These are phyloP conservation scores for Aspergillus spinulosporus DNA, from an alignment of 2,329 filamentous ascomycete species.

Conservation along the genomic window DNA sequence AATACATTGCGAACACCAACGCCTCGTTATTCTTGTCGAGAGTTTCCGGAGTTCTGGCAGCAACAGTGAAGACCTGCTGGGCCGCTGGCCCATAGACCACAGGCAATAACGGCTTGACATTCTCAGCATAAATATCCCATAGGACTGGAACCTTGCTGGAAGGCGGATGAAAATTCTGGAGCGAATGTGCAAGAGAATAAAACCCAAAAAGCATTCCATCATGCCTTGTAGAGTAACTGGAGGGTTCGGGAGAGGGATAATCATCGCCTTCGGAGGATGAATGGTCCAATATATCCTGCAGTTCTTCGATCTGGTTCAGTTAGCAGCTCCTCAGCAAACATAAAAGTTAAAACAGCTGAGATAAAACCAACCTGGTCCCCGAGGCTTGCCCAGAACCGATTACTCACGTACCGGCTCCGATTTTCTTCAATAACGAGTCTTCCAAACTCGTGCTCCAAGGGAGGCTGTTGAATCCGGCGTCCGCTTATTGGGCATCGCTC, in stretches of 20 bases:
- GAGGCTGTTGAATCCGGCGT: conserved; percentile 19
- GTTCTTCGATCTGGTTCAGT: conserved; percentile 55
- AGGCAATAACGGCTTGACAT: conserved; percentile 63
- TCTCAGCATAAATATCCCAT: conserved; percentile 61
- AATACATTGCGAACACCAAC: conserved; percentile 64
- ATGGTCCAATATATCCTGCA: conserved; percentile 61
- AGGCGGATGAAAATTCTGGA: conserved; percentile 58
- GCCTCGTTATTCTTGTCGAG: conserved; percentile 57
- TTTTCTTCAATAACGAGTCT: conserved; percentile 61
- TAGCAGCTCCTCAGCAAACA: neutral
- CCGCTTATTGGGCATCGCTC: conserved; percentile 3
- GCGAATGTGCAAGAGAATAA: conserved; percentile 57
- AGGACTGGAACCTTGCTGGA: conserved; percentile 52
- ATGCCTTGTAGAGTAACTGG: conserved; percentile 45
- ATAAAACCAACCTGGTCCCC: conserved; percentile 55
- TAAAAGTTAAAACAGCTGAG: neutral
- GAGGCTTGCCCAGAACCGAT: conserved; percentile 61
- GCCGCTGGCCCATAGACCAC: conserved; percentile 59
- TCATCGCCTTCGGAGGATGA: conserved; percentile 59
- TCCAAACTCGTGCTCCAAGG: conserved; percentile 53
- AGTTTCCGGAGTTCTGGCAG: conserved; percentile 51
- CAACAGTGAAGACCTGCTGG: conserved; percentile 53
- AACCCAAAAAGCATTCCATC: conserved; percentile 65
- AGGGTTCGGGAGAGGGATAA: conserved; percentile 48
- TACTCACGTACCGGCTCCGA: conserved; percentile 62